Conservation (phyloP, 768 basidiomycete genomes). For the Mycena olivaceomarginata region DNA sequence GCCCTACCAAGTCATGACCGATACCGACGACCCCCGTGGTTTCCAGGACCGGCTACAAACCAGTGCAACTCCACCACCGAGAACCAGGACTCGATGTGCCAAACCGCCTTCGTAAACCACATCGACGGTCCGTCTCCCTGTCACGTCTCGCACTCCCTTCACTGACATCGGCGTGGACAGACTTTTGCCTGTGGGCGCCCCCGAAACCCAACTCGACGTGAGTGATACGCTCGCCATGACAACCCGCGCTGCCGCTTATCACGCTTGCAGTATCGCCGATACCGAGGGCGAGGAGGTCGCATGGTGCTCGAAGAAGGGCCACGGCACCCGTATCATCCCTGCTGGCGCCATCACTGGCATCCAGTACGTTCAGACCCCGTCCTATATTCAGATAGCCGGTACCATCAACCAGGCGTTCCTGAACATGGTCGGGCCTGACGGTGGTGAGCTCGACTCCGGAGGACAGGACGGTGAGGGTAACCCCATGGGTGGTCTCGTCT, state of each 20-base stretch:
- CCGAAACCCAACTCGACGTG: constrained; percentile 61
- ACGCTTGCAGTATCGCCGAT: constrained; percentile 64
- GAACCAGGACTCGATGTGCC: constrained; percentile 72
- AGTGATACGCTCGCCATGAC: background rate
- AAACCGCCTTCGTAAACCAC: constrained; percentile 72
- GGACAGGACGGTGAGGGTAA: constrained; percentile 78
- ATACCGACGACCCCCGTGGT: constrained; percentile 62
- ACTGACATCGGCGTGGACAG: constrained; percentile 65
- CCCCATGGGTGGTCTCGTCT: constrained; percentile 73
- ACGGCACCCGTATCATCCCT: constrained; percentile 80
- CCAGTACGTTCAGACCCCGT: constrained; percentile 72
- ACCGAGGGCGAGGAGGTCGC: constrained; percentile 79
- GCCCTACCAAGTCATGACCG: constrained; percentile 45
- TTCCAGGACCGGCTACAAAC: constrained; percentile 77
- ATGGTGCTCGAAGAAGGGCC: constrained; percentile 80
- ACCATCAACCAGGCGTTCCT: constrained; percentile 70
- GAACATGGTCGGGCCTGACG: constrained; percentile 47
- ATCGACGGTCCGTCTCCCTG: constrained; percentile 64
- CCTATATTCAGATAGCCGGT: constrained; percentile 75
- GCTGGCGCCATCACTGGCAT: constrained; percentile 72
- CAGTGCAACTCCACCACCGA: constrained; percentile 76
- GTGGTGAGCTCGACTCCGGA: constrained; percentile 76
- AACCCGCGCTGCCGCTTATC: background rate
- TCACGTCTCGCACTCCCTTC: background rate
- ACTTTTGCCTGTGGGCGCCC: constrained; percentile 79